Evolutionary conservation across 306 rosid genomes (phyloP).

Genomic region (Fagus crenata): DNA sequence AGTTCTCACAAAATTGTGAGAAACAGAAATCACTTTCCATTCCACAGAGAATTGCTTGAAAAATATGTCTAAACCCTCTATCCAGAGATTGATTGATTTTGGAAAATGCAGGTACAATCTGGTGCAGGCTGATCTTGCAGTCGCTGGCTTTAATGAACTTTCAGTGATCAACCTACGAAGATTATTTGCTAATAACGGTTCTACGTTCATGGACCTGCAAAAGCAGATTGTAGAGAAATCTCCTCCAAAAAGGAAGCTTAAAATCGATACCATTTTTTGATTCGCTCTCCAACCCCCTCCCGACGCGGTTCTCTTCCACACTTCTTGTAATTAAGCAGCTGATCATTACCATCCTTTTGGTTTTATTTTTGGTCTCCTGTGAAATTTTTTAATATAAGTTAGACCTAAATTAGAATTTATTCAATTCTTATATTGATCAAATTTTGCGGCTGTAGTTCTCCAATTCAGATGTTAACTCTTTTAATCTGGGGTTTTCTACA

Average conservation of each 20-base stretch:
- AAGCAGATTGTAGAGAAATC: slow-evolving; percentile 72
- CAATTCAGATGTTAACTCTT: not conserved
- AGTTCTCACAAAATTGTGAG: not conserved
- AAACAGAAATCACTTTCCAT: slow-evolving; percentile 8
- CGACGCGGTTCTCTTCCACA: not conserved
- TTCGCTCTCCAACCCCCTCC: slow-evolving; percentile 5
- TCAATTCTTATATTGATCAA: not conserved
- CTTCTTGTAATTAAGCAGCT: slow-evolving; percentile 47
- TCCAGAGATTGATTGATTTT: slow-evolving; percentile 30
- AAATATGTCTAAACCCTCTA: not conserved
- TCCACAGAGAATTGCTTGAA: not conserved
- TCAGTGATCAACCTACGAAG: slow-evolving; percentile 95
- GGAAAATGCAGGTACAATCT: slow-evolving; percentile 71
- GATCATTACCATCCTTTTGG: slow-evolving; percentile 17
- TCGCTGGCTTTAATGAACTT: slow-evolving; percentile 81
- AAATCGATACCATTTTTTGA: slow-evolving; percentile 80
- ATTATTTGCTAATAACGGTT: slow-evolving; percentile 86
- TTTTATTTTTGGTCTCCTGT: not conserved
- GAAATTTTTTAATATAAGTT: not conserved
- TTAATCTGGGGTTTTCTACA: not conserved
- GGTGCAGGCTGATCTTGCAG: slow-evolving; percentile 97
- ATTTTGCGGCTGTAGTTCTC: not conserved
- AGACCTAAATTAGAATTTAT: too few relatives aligned
- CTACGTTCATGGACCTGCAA: slow-evolving; percentile 88
- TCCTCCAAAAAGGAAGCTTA: slow-evolving; percentile 83